Evolutionary conservation across 2,329 filamentous ascomycete species (phyloP).

Genomic region (Davidsoniella neocaledoniae): DNA sequence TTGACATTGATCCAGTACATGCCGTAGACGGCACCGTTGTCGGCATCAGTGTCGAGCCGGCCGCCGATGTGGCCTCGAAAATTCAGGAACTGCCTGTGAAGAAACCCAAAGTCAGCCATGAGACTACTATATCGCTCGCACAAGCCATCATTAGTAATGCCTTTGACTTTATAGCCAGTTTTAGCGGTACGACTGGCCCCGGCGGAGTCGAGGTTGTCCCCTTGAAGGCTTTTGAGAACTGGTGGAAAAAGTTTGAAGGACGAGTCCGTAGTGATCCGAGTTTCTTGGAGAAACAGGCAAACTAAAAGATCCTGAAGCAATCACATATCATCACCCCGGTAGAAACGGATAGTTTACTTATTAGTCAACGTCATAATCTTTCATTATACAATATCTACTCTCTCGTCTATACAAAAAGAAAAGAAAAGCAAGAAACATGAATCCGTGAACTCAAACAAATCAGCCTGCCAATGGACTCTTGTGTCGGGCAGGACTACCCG

Average conservation of each 20-base stretch:
- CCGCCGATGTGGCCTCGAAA: constrained; percentile 51
- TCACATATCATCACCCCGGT: neutral
- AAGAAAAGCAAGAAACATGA: constrained; percentile 2
- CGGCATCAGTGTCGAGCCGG: constrained; percentile 69
- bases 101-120: constrained; percentile 18
- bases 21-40: constrained; percentile 42
- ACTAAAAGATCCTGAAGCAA: constrained; percentile 13
- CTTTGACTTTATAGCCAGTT: constrained; percentile 89
- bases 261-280: constrained; percentile 70
- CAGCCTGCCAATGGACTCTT: constrained; percentile 10
- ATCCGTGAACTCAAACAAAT: constrained; percentile 1
- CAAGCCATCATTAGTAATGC: constrained; percentile 93
- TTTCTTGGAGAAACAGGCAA: constrained; percentile 56
- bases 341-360: neutral
- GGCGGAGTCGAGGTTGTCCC: constrained; percentile 72
- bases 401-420: neutral
- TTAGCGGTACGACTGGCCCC: constrained; percentile 46
- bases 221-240: constrained; percentile 87
- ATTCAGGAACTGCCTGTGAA: constrained; percentile 40
- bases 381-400: neutral
- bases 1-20: constrained; percentile 41
- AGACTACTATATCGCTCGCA: constrained; percentile 54
- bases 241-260: constrained; percentile 94
- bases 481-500: constrained; percentile 34
- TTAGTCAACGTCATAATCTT: neutral